Base-by-base conservation (phyloP, 352 stramenopile species). In the Phytophthora rubi region DNA sequence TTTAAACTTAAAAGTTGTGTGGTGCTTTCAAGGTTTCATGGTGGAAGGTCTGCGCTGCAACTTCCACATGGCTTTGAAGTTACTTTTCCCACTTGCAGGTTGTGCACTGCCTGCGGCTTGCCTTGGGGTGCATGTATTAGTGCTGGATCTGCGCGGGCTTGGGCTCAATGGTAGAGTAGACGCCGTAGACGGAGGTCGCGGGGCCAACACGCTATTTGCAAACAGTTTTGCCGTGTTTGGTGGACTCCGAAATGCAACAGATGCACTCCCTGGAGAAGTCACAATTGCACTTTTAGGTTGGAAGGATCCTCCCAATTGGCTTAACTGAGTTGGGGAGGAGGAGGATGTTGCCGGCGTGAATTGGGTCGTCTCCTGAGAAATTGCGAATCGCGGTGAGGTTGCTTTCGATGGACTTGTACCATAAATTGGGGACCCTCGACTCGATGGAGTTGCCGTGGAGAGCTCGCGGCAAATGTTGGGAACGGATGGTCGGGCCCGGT, bases 31-130 rank as follows among this genome's bases (percentile, higher is more conserved):
- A 53, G 54, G 18, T 54, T 75, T 65, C 54, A 56, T 57, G 26
- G 8, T 30, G 33, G 71, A 80, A 15, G 73, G 71, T 37, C 70
- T 73, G 3, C 71, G 59, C n/a, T 83, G 73, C 53, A 81, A 30
- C 30, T 79, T 83, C 79, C 79, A 86, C 76, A 86, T 82, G 15
- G 70, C 53, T 0, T 73, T 69, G 52, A 54, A 76, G 52, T 76
- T 62, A n/a, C 10, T 66, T 60, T 56, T 53, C 15, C 52, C 28
- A 12, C 15, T 44, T 35, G 48, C 21, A 55, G 58, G 9, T 39
- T 68, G 57, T 23, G 63, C n/a, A 16, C 8, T 51, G 21, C 4
- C 21, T 39, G 53, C 47, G 39, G 55, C 52, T 48, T 68, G 45
- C 21, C 62, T 73, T 9, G 37, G 18, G 51, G 37, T 44, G 12